phyloP scores from a whole-genome alignment of 257 asterid genomes.

The Hygrophila difformis region DNA sequence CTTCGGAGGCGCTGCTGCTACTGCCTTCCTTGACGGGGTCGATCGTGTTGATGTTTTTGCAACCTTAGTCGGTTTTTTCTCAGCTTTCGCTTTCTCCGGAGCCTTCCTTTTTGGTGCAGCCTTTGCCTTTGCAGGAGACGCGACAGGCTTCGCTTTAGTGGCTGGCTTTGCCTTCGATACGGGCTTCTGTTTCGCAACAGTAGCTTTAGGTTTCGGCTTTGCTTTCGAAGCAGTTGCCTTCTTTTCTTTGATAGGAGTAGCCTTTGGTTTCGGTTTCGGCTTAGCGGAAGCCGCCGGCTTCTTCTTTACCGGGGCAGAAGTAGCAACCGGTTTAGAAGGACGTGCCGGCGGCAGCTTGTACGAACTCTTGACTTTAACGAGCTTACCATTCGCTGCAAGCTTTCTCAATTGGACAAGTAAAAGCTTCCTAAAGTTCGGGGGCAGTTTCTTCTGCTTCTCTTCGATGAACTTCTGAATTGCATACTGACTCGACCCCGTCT shows the following conservation, averaged over 20 bases:
- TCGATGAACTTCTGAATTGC: constrained; percentile 70
- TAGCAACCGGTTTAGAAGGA: constrained; percentile 23
- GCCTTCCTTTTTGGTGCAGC: constrained; percentile 43
- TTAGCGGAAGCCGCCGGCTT: constrained; percentile 22
- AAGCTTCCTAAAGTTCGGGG: constrained; percentile 61
- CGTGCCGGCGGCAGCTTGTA: constrained; percentile 40
- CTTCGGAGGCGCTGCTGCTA: constrained; percentile 24
- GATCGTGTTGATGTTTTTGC: constrained; percentile 39
- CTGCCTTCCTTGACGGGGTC: constrained; percentile 38
- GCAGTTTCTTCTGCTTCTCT: constrained; percentile 65
- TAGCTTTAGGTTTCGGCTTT: constrained; percentile 6
- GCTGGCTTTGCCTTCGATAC: constrained; percentile 32
- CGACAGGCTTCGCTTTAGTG: constrained; percentile 37
- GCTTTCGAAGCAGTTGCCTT: constrained; percentile 13
- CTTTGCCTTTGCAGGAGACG: constrained; percentile 30
- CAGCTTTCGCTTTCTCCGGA: constrained; percentile 33
- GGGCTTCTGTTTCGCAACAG: constrained; percentile 21
- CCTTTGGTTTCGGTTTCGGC: constrained; percentile 16
- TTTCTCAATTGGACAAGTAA: constrained; percentile 61
- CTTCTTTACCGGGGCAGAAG: constrained; percentile 24
- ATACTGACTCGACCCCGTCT: constrained; percentile 73
- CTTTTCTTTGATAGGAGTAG: constrained; percentile 7
- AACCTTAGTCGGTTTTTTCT: constrained; percentile 43
- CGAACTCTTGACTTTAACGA: constrained; percentile 58
- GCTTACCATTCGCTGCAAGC: constrained; percentile 52